A percentile compares a stretch with the other conserved stretches of the same genome.
These are phyloP conservation scores for Pestalotiopsis sp. DNA, from an alignment of 2,329 filamentous ascomycete species.

Conservation along the genomic window DNA sequence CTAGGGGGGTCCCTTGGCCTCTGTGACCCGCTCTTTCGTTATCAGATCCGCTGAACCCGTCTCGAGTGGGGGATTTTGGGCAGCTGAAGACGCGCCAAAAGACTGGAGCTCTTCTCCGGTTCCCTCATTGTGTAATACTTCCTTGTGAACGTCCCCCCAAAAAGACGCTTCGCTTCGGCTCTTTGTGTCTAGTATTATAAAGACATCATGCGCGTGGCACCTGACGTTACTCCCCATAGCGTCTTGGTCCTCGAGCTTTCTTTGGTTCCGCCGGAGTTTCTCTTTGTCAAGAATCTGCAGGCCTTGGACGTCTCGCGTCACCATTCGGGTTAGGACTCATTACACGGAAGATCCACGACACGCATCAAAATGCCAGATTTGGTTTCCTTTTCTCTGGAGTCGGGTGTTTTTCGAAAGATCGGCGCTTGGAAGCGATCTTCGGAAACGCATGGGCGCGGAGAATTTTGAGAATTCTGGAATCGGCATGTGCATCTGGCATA, in stretches of 20 bases:
- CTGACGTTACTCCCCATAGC: neutral
- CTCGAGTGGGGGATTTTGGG: neutral
- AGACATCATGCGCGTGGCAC: neutral
- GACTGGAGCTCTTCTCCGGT: neutral
- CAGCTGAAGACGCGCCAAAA: neutral
- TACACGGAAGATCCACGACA: neutral
- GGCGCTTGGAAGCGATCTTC: neutral
- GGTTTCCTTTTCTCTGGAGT: neutral
- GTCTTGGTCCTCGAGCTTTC: neutral
- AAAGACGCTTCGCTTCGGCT: neutral
- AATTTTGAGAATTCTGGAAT: neutral
- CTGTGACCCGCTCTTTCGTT: constrained; percentile 7
- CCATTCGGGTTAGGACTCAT: neutral
- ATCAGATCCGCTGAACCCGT: constrained; percentile 1
- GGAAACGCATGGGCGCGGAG: neutral
- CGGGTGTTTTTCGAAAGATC: neutral
- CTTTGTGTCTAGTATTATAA: neutral
- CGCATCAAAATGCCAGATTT: neutral
- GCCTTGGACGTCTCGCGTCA: neutral
- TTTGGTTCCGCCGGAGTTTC: neutral
- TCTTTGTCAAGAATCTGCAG: constrained; percentile 7
- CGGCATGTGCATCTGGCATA: neutral
- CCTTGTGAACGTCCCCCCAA: neutral
- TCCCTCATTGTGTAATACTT: neutral
- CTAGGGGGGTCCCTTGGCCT: neutral